A percentile compares a stretch with the other conserved stretches of the same genome.
These are phyloP conservation scores for Nicotiana sylvestris DNA, from an alignment of 257 asterid genomes.

Conservation along the genomic window DNA sequence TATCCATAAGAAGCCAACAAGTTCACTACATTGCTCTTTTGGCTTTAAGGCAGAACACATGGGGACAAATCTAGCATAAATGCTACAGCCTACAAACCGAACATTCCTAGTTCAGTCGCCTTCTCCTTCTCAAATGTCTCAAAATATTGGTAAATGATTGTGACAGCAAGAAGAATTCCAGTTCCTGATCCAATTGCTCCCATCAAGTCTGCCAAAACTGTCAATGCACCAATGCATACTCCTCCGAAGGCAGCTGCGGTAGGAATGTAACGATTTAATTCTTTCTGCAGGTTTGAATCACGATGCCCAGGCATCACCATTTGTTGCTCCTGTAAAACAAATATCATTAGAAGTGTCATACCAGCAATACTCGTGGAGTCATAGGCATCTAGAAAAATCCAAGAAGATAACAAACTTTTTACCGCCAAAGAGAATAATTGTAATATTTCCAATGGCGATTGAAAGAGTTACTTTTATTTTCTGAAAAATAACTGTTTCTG, in stretches of 20 bases:
- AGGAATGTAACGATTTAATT: constrained; percentile 62
- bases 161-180: constrained; percentile 66
- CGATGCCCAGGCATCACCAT: constrained; percentile 83
- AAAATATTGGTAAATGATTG: constrained; percentile 67
- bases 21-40: neutral
- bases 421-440: neutral
- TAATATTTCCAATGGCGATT: neutral
- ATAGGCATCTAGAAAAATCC: neutral
- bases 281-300: constrained; percentile 62
- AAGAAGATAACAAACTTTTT: neutral
- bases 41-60: neutral
- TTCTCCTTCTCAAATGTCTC: constrained; percentile 80
- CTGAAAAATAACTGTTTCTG: neutral
- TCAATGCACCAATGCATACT: constrained; percentile 66
- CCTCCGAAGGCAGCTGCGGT: constrained; percentile 83
- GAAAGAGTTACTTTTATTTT: neutral
- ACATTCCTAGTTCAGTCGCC: constrained; percentile 68
- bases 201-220: constrained; percentile 68
- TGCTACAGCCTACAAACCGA: constrained; percentile 44
- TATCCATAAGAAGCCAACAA: neutral
- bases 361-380: neutral
- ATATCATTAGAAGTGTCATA: neutral
- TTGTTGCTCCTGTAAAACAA: constrained; percentile 65
- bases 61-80: neutral
- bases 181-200: constrained; percentile 82